These are phyloP conservation scores for Dendrobium catenatum DNA, from an alignment of 106 monocot species.

Conservation along the genomic window DNA sequence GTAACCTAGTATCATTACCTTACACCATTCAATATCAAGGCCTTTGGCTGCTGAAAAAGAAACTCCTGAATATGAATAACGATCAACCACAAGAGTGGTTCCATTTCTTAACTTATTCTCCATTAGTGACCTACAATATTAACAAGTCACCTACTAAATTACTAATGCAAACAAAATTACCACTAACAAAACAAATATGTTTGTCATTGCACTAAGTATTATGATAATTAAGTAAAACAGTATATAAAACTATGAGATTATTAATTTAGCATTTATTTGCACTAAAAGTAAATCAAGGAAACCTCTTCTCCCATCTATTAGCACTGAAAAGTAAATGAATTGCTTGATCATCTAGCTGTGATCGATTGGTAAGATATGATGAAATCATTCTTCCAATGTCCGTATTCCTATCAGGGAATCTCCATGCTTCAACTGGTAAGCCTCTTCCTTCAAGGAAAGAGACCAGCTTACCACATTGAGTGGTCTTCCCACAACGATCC, in stretches of 20 bases:
- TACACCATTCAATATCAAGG: conserved; percentile 87
- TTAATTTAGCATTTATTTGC: background rate
- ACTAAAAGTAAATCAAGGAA: background rate
- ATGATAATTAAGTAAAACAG: background rate
- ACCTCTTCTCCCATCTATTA: conserved; percentile 99
- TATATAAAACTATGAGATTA: background rate
- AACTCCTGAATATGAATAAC: conserved; percentile 94
- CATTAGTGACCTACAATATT: conserved; percentile 58
- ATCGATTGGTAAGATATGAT: conserved; percentile 70
- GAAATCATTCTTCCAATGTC: conserved; percentile 78
- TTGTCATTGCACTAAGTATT: background rate
- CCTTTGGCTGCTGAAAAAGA: conserved; percentile 97
- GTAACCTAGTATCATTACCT: conserved; percentile 35
- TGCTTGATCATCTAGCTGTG: conserved; percentile 72
- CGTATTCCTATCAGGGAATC: conserved; percentile 83
- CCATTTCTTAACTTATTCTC: conserved; percentile 79
- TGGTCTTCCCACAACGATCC: conserved; percentile 88
- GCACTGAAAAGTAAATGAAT: conserved; percentile 95
- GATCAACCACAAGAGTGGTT: conserved; percentile 75
- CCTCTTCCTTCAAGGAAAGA: conserved; percentile 54
- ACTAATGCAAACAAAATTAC: no score
- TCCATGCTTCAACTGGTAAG: conserved; percentile 59
- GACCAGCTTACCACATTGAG: conserved; percentile 59
- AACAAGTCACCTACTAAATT: no score
- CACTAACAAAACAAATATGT: no score